Conservation (phyloP, 345 rosid genomes). For the Schrenkiella parvula region DNA sequence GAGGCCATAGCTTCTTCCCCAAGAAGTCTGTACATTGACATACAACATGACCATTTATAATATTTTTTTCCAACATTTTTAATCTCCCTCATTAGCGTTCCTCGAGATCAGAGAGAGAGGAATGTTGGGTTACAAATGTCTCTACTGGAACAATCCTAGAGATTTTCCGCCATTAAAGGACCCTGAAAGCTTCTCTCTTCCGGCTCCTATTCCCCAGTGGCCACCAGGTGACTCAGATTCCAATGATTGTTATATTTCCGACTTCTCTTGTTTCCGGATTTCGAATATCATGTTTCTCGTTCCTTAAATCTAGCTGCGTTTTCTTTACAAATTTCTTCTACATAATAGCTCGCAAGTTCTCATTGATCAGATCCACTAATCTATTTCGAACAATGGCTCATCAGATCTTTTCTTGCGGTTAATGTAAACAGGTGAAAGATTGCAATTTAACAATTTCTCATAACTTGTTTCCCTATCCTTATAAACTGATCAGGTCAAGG, state of each 20-base stretch:
- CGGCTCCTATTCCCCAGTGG: constrained; percentile 65
- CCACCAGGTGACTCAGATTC: constrained; percentile 50
- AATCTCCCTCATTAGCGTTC: not conserved
- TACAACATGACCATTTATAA: not conserved
- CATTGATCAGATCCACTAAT: not conserved
- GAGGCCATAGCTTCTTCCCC: constrained; percentile 3
- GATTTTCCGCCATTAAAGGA: constrained; percentile 29
- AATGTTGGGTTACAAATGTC: constrained; percentile 62
- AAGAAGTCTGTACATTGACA: not conserved
- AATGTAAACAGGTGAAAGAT: not conserved
- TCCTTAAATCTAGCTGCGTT: no score
- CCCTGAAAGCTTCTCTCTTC: constrained; percentile 54
- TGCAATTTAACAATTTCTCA: not conserved
- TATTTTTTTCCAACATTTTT: not conserved
- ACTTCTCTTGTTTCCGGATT: not conserved
- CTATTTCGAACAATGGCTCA: not conserved
- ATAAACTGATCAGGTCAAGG: constrained; percentile 45
- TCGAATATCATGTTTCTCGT: not conserved
- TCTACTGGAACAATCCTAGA: constrained; percentile 36
- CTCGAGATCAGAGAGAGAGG: not conserved
- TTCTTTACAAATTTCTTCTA: no score
- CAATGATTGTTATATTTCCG: not conserved
- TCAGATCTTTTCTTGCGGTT: not conserved
- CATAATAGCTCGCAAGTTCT: not conserved
- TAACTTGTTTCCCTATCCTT: not conserved